Evolutionary conservation across 163 green algal genomes (phyloP).

Genomic region (Prototheca wickerhamii): DNA sequence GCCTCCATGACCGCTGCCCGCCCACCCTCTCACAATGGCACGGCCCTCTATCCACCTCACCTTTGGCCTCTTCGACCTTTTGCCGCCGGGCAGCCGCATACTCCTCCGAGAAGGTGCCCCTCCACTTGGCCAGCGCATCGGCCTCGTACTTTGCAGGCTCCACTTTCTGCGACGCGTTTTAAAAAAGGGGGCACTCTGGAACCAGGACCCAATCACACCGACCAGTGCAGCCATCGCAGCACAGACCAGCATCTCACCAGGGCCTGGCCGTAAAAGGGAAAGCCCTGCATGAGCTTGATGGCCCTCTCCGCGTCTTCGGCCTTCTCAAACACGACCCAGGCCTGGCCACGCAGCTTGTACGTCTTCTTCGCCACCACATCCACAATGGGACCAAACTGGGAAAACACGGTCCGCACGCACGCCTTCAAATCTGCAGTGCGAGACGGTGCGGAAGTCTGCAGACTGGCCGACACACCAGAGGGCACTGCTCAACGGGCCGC

Average conservation of each 20-base stretch:
- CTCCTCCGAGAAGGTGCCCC: conserved; percentile 61
- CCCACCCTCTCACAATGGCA: too few relatives aligned
- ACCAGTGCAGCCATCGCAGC: not conserved
- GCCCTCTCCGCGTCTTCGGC: conserved; percentile 70
- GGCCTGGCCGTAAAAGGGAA: conserved; percentile 95
- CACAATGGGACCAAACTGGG: conserved; percentile 88
- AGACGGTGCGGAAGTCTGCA: not conserved
- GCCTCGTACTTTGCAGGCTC: conserved; percentile 78
- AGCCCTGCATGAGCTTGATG: conserved; percentile 85
- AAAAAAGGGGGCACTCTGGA: not conserved
- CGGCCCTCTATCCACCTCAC: not conserved
- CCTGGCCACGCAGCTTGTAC: conserved; percentile 78
- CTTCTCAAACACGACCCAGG: conserved; percentile 91
- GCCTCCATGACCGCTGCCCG: too few relatives aligned
- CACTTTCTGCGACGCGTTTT: conserved; percentile 73
- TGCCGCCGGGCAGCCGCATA: not conserved
- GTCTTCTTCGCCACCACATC: conserved; percentile 85
- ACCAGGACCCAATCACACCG: not conserved
- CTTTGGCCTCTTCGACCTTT: not conserved
- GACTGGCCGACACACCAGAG: too few relatives aligned
- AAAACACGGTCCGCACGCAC: conserved; percentile 88
- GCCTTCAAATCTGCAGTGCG: conserved; percentile 82
- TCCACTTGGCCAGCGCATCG: conserved; percentile 76
- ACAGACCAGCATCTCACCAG: conserved; percentile 51
- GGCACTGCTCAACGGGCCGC: not conserved